Conservation (phyloP, 2,329 filamentous ascomycete genomes). For the Alternaria solani region DNA sequence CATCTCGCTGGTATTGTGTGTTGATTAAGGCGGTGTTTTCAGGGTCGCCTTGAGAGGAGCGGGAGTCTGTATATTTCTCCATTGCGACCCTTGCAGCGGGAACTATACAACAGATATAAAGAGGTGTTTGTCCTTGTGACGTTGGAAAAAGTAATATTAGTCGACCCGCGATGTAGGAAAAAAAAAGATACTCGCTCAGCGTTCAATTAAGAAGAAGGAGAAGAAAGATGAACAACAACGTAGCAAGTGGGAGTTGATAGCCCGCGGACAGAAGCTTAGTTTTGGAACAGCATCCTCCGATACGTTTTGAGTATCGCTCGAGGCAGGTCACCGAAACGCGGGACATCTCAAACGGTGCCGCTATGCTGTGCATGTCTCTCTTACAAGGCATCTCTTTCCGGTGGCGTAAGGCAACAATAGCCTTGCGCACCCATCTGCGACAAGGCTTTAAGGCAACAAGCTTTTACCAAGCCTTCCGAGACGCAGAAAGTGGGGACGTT, state of each 20-base stretch:
- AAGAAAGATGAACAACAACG: conserved; percentile 5
- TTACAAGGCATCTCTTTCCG: conserved; percentile 11
- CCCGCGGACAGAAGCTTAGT: background rate
- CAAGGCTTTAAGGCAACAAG: conserved; percentile 32
- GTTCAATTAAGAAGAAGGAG: conserved; percentile 7
- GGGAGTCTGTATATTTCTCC: conserved; percentile 38
- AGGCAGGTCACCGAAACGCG: conserved; percentile 15
- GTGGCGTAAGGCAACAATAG: conserved; percentile 34
- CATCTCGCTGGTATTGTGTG: conserved; percentile 33
- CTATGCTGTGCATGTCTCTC: background rate
- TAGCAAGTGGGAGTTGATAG: background rate
- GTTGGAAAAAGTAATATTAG: conserved; percentile 1
- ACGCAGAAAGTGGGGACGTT: conserved; percentile 22
- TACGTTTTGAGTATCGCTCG: conserved; percentile 1
- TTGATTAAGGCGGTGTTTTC: conserved; percentile 43
- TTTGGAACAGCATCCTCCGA: background rate
- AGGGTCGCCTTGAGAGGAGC: conserved; percentile 29
- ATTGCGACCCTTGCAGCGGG: conserved; percentile 19
- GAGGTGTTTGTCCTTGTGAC: background rate
- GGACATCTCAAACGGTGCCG: conserved; percentile 13
- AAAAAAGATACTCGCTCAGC: conserved; percentile 22
- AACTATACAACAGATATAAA: background rate
- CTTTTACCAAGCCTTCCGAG: conserved; percentile 39
- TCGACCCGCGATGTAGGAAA: conserved; percentile 34
- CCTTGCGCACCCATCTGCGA: conserved; percentile 19